These are phyloP conservation scores for Thymus quinquecostatus DNA, from an alignment of 257 asterid species.

Conservation along the genomic window DNA sequence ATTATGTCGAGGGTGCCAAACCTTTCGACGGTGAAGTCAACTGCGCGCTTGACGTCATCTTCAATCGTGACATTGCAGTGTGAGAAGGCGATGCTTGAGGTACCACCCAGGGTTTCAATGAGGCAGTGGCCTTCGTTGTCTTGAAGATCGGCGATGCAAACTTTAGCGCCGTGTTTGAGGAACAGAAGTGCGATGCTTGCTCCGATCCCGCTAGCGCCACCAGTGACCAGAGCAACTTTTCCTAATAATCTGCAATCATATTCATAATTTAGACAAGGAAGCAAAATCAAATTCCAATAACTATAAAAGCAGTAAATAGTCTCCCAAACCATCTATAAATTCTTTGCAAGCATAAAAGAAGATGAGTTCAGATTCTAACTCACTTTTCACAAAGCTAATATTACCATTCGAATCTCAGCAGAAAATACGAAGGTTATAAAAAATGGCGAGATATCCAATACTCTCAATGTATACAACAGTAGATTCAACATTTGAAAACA, in stretches of 20 bases:
- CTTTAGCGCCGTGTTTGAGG: slow-evolving; percentile 82
- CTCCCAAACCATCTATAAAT: too few relatives aligned
- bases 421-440: not conserved
- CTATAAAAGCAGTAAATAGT: not conserved
- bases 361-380: too few relatives aligned
- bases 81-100: slow-evolving; percentile 35
- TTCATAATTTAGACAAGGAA: not conserved
- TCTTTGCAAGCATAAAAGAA: too few relatives aligned
- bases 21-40: slow-evolving; percentile 62
- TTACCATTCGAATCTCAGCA: not conserved
- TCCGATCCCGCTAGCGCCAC: slow-evolving; percentile 93
- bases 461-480: not conserved
- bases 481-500: not conserved
- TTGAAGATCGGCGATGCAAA: slow-evolving; percentile 76
- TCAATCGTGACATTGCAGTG: slow-evolving; percentile 84
- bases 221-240: slow-evolving; percentile 84
- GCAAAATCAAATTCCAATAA: not conserved
- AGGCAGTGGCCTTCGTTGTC: slow-evolving; percentile 59
- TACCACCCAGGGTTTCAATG: slow-evolving; percentile 42
- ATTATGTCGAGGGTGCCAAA: slow-evolving; percentile 84
- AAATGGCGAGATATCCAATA: not conserved
- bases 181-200: slow-evolving; percentile 79
- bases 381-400: too few relatives aligned
- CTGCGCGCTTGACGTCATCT: slow-evolving; percentile 65
- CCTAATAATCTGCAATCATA: slow-evolving; percentile 64